Evolutionary conservation across 345 rosid genomes (phyloP).

Genomic region (Eutrema japonicum): DNA sequence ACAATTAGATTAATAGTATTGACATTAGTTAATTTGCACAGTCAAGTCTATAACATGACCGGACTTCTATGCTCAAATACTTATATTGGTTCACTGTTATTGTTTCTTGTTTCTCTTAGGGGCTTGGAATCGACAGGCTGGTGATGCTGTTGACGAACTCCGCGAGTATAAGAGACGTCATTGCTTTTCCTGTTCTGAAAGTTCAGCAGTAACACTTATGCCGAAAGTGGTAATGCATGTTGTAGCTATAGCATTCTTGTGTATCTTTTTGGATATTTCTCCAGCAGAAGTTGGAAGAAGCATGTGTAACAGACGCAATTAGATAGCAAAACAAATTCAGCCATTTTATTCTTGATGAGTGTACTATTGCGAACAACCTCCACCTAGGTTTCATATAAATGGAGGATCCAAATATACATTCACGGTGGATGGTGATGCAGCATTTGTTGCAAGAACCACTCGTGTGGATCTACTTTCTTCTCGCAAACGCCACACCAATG

Average conservation of each 20-base stretch:
- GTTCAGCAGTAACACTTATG: constrained; percentile 54
- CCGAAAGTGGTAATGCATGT: constrained; percentile 16
- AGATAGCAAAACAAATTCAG: constrained; percentile 26
- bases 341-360: constrained; percentile 4
- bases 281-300: constrained; percentile 13
- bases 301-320: constrained; percentile 15
- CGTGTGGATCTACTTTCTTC: too few species aligned
- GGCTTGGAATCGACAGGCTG: constrained; percentile 91
- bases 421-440: too few species aligned
- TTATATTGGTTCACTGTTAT: constrained; percentile 1
- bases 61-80: neutral
- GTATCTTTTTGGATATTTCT: constrained; percentile 20
- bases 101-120: constrained; percentile 49
- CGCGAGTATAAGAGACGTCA: constrained; percentile 87
- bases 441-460: too few species aligned
- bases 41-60: constrained; percentile 15
- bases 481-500: too few species aligned
- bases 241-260: constrained; percentile 40
- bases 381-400: too few species aligned
- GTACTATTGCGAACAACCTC: too few species aligned
- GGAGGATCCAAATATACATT: too few species aligned
- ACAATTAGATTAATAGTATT: neutral
- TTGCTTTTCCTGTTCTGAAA: constrained; percentile 89
- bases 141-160: constrained; percentile 91
- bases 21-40: neutral